A percentile compares a stretch with the other conserved stretches of the same genome.
Conservation (phyloP, 192 early-diverging fungal genomes). For the Coemansia sp. region DNA sequence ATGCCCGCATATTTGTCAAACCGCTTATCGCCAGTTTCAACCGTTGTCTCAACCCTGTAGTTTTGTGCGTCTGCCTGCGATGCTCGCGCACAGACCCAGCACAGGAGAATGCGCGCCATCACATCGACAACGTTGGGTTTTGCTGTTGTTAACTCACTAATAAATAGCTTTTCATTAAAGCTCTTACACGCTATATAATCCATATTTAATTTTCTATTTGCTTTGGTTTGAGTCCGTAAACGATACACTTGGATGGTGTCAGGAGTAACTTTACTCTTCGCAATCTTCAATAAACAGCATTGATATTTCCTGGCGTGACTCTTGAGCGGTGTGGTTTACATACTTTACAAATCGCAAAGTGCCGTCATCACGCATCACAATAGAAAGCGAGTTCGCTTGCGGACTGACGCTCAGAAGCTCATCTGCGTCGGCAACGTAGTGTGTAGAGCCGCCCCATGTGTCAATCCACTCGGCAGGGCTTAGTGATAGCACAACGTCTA, state of each 20-base stretch:
- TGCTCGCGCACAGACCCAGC: constrained; percentile 46
- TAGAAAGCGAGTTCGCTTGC: constrained; percentile 54
- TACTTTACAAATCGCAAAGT: constrained; percentile 62
- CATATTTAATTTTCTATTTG: too few species aligned
- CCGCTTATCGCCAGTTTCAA: constrained; percentile 14
- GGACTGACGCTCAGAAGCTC: constrained; percentile 56
- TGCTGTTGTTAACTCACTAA: background rate
- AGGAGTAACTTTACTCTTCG: constrained; percentile 1
- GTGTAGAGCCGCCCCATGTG: constrained; percentile 58
- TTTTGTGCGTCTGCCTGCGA: constrained; percentile 36
- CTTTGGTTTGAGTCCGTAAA: too few species aligned
- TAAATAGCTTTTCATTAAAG: too few species aligned
- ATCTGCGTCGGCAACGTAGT: constrained; percentile 60
- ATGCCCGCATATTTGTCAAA: constrained; percentile 37
- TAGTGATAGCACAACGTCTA: constrained; percentile 55
- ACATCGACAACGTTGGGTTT: constrained; percentile 24
- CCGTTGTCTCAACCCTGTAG: constrained; percentile 9
- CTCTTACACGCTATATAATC: too few species aligned
- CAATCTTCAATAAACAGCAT: constrained; percentile 36
- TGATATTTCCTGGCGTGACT: constrained; percentile 40
- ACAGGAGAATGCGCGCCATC: constrained; percentile 34
- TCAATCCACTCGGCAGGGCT: constrained; percentile 40
- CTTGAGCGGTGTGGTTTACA: constrained; percentile 49
- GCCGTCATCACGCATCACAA: constrained; percentile 58
- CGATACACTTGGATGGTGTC: too few species aligned